Evolutionary conservation across 2,329 filamentous ascomycete genomes (phyloP), one percentile per base, ranked within the genome.

Genomic region (Stemphylium lycopersici): DNA sequence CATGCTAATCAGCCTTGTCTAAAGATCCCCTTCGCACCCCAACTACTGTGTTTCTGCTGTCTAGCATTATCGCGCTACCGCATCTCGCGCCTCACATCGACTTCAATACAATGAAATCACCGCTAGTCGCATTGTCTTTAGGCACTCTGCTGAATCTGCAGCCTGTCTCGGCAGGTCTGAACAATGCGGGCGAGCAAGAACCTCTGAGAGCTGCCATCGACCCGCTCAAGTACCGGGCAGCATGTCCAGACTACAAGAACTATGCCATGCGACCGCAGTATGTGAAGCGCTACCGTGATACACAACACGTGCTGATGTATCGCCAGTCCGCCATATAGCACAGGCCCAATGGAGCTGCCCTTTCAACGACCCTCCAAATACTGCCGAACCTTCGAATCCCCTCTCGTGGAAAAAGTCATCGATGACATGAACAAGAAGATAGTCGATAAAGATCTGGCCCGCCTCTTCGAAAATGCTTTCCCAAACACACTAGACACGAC

Each of bases 381-480:
- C 72, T 99, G 95, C 75, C 90, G 95, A 59, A 97, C 93, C 0
- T 99, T 98, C 77, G 84, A 87, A 51, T 97, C 93, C 0, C 85
- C 89, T 20, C 83, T 89, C 3, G 96, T 98, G 40, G 95, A 99
- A 74, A 83, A 90, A 68, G 90, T 97, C 46, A 97, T 99, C 58
- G 75, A 86, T 26, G 87, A 97, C 63, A 82, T 99, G 62, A 95
- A 89, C 5, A 82, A 84, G 24, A 88, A 86, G 48, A 90, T 99
- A 78, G 83, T 87, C 55, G 89, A 98, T 68, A 88, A 89, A 13
- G 95, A 98, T 66, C 84, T 99, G 11, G 93, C 93, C 3, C 87
- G 93, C 22, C 81, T 99, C 10, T 99, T 99, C 72, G 91, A 96
- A 72, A 99, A 99, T 71, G 88, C 93, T 2, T 98, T 96, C 62